Evolutionary conservation across 2,329 filamentous ascomycete species (phyloP).

Genomic region (Xylaria sp.): DNA sequence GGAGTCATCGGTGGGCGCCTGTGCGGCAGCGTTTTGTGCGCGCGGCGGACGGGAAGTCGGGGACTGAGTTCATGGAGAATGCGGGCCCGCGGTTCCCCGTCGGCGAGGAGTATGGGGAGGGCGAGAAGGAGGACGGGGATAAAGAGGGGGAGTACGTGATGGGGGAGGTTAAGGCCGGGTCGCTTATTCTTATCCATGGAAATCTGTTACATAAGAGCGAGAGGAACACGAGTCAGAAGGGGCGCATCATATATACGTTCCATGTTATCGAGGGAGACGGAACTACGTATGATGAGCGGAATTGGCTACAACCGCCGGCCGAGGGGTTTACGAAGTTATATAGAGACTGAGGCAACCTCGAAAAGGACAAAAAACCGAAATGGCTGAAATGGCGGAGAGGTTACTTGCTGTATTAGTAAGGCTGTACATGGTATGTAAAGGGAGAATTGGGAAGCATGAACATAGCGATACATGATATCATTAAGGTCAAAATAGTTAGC

Average conservation of each 20-base stretch:
- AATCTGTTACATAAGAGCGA: slow-evolving; percentile 97
- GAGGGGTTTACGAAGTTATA: slow-evolving; percentile 81
- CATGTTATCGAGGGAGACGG: slow-evolving; percentile 89
- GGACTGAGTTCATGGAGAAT: slow-evolving; percentile 80
- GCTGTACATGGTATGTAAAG: slow-evolving; percentile 12
- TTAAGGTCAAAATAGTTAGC: slow-evolving; percentile 5
- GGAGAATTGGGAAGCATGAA: neutral
- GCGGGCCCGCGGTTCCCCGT: slow-evolving; percentile 71
- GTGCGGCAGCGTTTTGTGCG: slow-evolving; percentile 82
- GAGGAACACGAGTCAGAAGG: slow-evolving; percentile 86
- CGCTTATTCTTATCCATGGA: slow-evolving; percentile 92
- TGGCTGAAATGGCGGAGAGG: neutral
- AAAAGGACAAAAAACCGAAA: neutral
- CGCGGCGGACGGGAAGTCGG: slow-evolving; percentile 53
- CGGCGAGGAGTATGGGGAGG: slow-evolving; percentile 60
- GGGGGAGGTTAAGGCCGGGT: slow-evolving; percentile 90
- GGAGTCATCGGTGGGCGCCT: slow-evolving; percentile 78
- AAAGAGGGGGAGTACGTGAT: slow-evolving; percentile 73
- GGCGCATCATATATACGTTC: slow-evolving; percentile 96
- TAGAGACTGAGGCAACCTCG: slow-evolving; percentile 36
- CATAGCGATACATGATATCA: slow-evolving; percentile 22
- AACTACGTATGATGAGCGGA: slow-evolving; percentile 81
- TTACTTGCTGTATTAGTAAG: slow-evolving; percentile 26
- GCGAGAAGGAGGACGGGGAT: slow-evolving; percentile 47
- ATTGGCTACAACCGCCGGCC: slow-evolving; percentile 90